Conservation (phyloP, 169 alveolate species). For the Plasmodium relictum region DNA sequence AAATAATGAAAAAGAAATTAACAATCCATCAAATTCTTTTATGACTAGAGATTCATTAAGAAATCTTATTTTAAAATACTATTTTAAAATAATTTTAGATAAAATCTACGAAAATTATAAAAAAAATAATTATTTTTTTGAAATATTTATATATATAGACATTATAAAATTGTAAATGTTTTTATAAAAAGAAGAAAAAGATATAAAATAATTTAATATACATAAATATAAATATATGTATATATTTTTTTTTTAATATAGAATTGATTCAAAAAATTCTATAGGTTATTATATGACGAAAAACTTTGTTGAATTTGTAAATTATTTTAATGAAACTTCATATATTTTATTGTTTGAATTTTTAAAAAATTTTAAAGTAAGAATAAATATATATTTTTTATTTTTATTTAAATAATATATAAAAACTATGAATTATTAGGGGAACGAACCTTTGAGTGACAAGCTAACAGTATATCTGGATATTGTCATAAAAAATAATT, state of each 20-base stretch:
- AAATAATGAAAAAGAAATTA: constrained; percentile 7
- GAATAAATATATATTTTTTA: background rate
- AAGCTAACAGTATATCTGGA: constrained; percentile 23
- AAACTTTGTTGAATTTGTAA: constrained; percentile 27
- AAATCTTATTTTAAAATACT: constrained; percentile 32
- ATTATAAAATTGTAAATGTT: constrained; percentile 48
- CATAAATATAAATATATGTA: background rate
- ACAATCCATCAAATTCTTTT: background rate
- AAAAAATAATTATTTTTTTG: constrained; percentile 55
- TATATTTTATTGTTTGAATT: constrained; percentile 41
- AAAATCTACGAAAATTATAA: constrained; percentile 39
- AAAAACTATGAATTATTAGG: background rate
- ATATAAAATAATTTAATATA: background rate
- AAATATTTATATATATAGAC: constrained; percentile 56
- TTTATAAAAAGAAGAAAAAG: constrained; percentile 8
- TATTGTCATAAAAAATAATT: constrained; percentile 34
- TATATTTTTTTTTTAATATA: constrained; percentile 10
- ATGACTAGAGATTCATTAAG: constrained; percentile 23
- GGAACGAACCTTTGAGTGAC: background rate
- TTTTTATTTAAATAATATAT: background rate
- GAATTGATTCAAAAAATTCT: constrained; percentile 38
- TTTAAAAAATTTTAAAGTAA: constrained; percentile 30
- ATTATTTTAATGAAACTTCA: constrained; percentile 27
- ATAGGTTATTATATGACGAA: constrained; percentile 27
- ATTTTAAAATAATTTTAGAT: constrained; percentile 54